Percentiles rank a stretch among this genome's conserved stretches.
Evolutionary conservation across 2,329 filamentous ascomycete species (phyloP).

Genomic region (Exophiala phaeomuriformis): DNA sequence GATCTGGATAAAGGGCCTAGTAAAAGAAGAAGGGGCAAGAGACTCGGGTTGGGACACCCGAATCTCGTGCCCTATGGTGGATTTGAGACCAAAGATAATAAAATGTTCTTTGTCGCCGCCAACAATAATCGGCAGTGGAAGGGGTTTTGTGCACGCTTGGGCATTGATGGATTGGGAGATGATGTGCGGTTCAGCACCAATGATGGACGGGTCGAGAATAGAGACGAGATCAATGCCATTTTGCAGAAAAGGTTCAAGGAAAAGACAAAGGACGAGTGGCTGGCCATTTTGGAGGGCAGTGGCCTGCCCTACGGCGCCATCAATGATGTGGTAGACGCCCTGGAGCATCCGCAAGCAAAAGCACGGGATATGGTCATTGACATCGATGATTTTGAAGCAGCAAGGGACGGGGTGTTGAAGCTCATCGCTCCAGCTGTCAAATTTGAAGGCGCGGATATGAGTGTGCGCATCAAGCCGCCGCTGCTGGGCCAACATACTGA

Average conservation of each 20-base stretch:
- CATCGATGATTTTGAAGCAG: conserved; percentile 20
- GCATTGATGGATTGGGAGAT: conserved; percentile 10
- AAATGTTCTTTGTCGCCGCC: conserved; percentile 24
- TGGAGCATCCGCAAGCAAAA: conserved; percentile 22
- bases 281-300: conserved; percentile 21
- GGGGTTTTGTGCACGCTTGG: conserved; percentile 20
- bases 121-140: conserved; percentile 26
- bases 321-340: conserved; percentile 24
- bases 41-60: conserved; percentile 22
- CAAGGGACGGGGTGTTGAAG: conserved; percentile 21
- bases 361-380: conserved; percentile 24
- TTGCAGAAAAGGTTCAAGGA: conserved; percentile 17
- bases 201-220: conserved; percentile 22
- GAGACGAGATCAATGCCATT: conserved; percentile 19
- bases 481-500: conserved; percentile 24
- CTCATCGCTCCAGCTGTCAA: conserved; percentile 24
- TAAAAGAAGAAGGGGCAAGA: conserved; percentile 20
- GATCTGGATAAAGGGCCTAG: conserved; percentile 15
- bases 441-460: conserved; percentile 18
- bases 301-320: conserved; percentile 26
- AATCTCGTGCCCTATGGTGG: conserved; percentile 24
- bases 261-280: conserved; percentile 22
- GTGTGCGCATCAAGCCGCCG: conserved; percentile 21
- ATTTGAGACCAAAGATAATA: conserved; percentile 18
- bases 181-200: conserved; percentile 22